phyloP scores from a whole-genome alignment of 805 yeast species.

The Cyberlindnera veronae region DNA sequence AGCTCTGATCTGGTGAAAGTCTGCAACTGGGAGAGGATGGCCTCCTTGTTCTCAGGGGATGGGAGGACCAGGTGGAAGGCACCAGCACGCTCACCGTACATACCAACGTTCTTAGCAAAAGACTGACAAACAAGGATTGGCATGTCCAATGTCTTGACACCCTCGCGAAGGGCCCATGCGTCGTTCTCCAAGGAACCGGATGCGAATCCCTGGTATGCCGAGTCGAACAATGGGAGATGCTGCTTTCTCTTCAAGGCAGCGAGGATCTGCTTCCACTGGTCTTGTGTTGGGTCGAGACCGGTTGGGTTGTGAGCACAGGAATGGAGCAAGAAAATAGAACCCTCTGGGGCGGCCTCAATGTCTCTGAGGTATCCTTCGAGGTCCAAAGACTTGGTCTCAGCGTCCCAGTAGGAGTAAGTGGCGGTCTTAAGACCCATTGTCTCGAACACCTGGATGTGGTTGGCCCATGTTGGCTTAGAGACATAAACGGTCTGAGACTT shows the following conservation, averaged over 20 bases:
- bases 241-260: conserved; percentile 53
- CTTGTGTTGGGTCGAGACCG: conserved; percentile 86
- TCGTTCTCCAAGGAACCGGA: conserved; percentile 81
- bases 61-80: conserved; percentile 76
- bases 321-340: conserved; percentile 80
- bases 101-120: conserved; percentile 93
- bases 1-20: conserved; percentile 77
- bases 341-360: conserved; percentile 63
- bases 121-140: conserved; percentile 87
- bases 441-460: conserved; percentile 82
- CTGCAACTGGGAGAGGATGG: conserved; percentile 73
- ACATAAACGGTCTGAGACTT: conserved; percentile 54
- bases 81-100: conserved; percentile 97
- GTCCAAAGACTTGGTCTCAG: conserved; percentile 64
- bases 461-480: conserved; percentile 96
- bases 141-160: conserved; percentile 45
- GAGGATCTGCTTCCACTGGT: conserved; percentile 75
- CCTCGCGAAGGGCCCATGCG: conserved; percentile 70
- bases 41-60: conserved; percentile 41
- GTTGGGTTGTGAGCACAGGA: conserved; percentile 99
- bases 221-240: conserved; percentile 84
- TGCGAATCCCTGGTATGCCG: conserved; percentile 97
- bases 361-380: conserved; percentile 62
- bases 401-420: conserved; percentile 85
- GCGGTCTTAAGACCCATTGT: conserved; percentile 63